Conservation (phyloP, 768 basidiomycete species). For the Pulveroboletus sp. region DNA sequence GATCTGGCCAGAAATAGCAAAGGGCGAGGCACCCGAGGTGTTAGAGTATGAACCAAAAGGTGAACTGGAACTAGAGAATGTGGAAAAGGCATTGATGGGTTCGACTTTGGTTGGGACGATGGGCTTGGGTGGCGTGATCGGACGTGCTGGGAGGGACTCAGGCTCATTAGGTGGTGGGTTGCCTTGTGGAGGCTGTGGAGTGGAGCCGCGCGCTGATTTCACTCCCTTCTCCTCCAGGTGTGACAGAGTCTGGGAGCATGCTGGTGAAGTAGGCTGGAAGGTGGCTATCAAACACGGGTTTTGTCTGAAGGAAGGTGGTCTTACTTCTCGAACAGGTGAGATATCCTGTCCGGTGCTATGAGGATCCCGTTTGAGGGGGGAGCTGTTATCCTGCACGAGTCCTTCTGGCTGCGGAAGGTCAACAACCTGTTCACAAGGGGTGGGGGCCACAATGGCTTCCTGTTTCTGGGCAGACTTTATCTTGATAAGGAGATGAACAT, state of each 20-base stretch:
- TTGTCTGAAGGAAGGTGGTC: neutral
- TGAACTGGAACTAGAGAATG: constrained; percentile 34
- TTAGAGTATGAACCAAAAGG: constrained; percentile 32
- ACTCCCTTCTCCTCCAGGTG: constrained; percentile 10
- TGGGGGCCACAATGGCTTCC: constrained; percentile 31
- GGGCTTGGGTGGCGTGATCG: constrained; percentile 14
- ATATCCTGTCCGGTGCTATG: neutral
- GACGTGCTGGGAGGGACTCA: constrained; percentile 5
- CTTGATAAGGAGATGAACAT: constrained; percentile 18
- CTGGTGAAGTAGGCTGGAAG: constrained; percentile 11
- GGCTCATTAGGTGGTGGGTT: constrained; percentile 6
- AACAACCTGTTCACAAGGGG: constrained; percentile 22
- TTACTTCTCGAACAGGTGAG: constrained; percentile 16
- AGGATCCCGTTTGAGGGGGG: constrained; percentile 1
- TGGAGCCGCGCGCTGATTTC: constrained; percentile 6
- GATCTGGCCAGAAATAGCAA: constrained; percentile 14
- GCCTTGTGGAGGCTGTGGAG: constrained; percentile 6
- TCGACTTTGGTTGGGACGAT: constrained; percentile 3
- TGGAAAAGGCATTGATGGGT: constrained; percentile 33
- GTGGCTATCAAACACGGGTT: constrained; percentile 7
- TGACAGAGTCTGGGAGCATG: neutral
- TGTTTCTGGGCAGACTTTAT: constrained; percentile 26
- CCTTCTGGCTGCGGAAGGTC: constrained; percentile 9
- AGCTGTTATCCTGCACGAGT: constrained; percentile 8
- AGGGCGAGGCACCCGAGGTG: constrained; percentile 21